Conservation (phyloP, 495 filamentous ascomycete species). For the Hypoxylon fragiforme region DNA sequence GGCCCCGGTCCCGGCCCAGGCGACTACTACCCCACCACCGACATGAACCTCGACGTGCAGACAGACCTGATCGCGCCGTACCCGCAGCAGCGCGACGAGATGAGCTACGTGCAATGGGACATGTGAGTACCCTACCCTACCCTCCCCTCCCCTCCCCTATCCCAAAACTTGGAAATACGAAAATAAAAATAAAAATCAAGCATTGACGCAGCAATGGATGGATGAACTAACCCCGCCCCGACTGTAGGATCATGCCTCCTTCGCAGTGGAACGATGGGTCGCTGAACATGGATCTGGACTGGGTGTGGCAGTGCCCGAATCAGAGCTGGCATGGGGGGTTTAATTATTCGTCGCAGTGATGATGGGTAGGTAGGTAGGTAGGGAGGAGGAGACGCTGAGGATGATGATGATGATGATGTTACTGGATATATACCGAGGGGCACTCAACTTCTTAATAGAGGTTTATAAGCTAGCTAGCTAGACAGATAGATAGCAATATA, state of each 20-base stretch:
- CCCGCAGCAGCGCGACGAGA: background rate
- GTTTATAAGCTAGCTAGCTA: too few species aligned
- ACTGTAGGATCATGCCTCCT: conserved; percentile 24
- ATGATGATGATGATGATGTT: too few species aligned
- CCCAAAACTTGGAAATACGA: too few species aligned
- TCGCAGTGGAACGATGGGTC: conserved; percentile 26
- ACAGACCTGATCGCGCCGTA: too few species aligned
- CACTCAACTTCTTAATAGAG: too few species aligned
- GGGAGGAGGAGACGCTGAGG: too few species aligned
- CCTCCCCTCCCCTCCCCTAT: too few species aligned
- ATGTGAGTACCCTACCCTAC: conserved; percentile 18
- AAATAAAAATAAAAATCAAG: too few species aligned
- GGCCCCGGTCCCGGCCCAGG: too few species aligned
- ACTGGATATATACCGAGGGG: too few species aligned
- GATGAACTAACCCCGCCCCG: background rate
- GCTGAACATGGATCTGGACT: conserved; percentile 30
- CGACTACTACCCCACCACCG: conserved; percentile 2
- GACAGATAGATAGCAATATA: background rate
- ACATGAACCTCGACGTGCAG: conserved; percentile 15
- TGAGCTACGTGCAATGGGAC: conserved; percentile 28
- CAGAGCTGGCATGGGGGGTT: conserved; percentile 26
- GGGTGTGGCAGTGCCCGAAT: conserved; percentile 30
- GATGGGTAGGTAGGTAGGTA: background rate
- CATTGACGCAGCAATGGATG: too few species aligned
- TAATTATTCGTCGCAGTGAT: background rate